A percentile compares a stretch with the other conserved stretches of the same genome.
phyloP scores from a whole-genome alignment of 345 rosid species.

The Salix dunnii region DNA sequence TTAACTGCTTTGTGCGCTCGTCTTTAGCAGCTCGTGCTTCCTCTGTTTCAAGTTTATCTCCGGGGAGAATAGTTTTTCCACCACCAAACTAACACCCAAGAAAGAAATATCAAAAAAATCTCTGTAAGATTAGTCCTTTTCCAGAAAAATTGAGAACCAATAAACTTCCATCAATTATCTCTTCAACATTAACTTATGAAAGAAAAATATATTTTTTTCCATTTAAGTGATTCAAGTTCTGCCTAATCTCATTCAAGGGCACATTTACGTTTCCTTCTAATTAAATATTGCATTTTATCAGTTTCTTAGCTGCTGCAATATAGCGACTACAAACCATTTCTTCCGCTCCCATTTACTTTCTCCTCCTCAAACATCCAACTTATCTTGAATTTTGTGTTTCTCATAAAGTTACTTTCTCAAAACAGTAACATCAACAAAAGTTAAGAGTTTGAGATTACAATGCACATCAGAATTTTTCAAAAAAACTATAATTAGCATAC shows the following conservation, averaged over 20 bases:
- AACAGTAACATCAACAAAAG: neutral
- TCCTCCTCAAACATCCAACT: neutral
- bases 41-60: slow-evolving; percentile 71
- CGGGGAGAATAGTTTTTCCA: slow-evolving; percentile 72
- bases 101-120: slow-evolving; percentile 15
- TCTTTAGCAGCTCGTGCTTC: slow-evolving; percentile 74
- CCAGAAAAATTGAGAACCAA: neutral
- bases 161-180: slow-evolving; percentile 3
- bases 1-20: slow-evolving; percentile 49
- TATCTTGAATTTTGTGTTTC: neutral
- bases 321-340: too few species aligned
- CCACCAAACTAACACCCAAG: slow-evolving; percentile 63
- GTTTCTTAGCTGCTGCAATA: too few species aligned
- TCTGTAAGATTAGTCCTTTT: neutral
- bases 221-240: neutral
- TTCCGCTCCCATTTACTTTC: neutral
- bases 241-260: neutral
- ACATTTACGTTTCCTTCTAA: neutral
- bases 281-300: too few species aligned
- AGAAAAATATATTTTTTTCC: neutral
- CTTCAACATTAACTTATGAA: neutral
- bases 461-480: too few species aligned
- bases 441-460: too few species aligned
- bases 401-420: neutral
- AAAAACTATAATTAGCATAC: slow-evolving; percentile 28